phyloP scores from a whole-genome alignment of 495 filamentous ascomycete species.

The Hypoxylon rickii region DNA sequence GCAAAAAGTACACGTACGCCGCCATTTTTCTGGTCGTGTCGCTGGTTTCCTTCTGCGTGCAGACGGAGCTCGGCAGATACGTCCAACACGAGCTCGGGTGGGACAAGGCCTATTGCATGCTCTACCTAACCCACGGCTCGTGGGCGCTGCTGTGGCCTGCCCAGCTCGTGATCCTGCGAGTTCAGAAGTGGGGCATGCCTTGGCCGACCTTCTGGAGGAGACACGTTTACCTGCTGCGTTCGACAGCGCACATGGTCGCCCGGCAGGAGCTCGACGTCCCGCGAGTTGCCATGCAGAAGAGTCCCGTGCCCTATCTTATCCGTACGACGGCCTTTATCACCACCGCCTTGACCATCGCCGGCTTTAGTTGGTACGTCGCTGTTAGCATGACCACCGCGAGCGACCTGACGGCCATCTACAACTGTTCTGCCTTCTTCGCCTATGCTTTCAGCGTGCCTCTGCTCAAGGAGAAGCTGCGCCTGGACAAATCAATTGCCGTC shows the following conservation, averaged over 20 bases:
- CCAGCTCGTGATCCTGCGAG: constrained; percentile 77
- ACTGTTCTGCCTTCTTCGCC: constrained; percentile 97
- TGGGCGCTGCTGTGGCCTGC: constrained; percentile 87
- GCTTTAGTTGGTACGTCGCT: constrained; percentile 93
- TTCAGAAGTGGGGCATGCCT: constrained; percentile 70
- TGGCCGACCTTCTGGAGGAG: constrained; percentile 89
- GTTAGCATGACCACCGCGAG: constrained; percentile 89
- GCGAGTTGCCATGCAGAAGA: constrained; percentile 35
- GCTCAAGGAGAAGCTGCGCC: constrained; percentile 77
- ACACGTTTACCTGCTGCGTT: constrained; percentile 72
- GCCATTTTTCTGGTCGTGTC: constrained; percentile 79
- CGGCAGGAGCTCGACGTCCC: constrained; percentile 63
- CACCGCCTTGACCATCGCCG: constrained; percentile 84
- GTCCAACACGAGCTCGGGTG: constrained; percentile 87
- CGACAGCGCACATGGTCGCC: constrained; percentile 86
- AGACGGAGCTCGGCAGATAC: constrained; percentile 94
- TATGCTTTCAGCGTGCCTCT: constrained; percentile 93
- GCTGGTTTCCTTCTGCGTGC: constrained; percentile 79
- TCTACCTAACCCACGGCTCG: constrained; percentile 94
- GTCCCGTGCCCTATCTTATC: constrained; percentile 72
- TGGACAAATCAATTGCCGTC: constrained; percentile 83
- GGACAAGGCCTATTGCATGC: constrained; percentile 98
- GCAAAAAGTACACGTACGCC: constrained; percentile 83
- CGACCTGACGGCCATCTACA: constrained; percentile 97
- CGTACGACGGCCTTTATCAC: constrained; percentile 81